A percentile compares a stretch with the other conserved stretches of the same genome.
Conservation (phyloP, 2,329 filamentous ascomycete genomes). For the Emericellopsis cladophorae region DNA sequence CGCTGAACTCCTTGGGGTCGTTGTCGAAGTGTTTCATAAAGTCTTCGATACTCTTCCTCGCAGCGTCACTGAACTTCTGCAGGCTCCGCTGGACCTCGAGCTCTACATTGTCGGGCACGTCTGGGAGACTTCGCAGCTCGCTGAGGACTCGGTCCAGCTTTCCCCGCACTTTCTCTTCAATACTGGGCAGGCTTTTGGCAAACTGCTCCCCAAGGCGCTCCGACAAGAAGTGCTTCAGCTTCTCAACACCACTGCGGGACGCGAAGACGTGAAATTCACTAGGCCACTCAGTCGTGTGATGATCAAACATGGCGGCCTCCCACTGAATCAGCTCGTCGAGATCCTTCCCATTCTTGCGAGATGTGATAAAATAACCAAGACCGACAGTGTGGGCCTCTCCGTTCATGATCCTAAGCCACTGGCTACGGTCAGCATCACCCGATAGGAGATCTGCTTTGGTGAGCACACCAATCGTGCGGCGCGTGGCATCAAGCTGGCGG, state of each 20-base stretch:
- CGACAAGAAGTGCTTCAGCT: constrained; percentile 38
- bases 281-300: constrained; percentile 30
- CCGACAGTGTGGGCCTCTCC: constrained; percentile 50
- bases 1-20: constrained; percentile 37
- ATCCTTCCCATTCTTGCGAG: constrained; percentile 44
- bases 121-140: constrained; percentile 47
- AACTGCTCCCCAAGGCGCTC: constrained; percentile 41
- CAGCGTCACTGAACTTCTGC: constrained; percentile 38
- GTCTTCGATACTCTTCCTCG: constrained; percentile 35
- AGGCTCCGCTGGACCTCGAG: constrained; percentile 50
- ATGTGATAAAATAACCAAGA: constrained; percentile 70
- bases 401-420: constrained; percentile 52
- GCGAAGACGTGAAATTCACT: constrained; percentile 30
- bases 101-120: constrained; percentile 56
- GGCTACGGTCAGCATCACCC: constrained; percentile 28
- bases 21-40: constrained; percentile 31
- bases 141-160: constrained; percentile 37
- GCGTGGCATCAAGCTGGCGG: constrained; percentile 37
- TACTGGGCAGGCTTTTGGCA: constrained; percentile 36
- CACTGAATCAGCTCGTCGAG: constrained; percentile 37
- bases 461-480: constrained; percentile 60
- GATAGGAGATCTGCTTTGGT: constrained; percentile 73
- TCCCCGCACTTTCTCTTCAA: constrained; percentile 37
- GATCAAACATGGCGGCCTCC: constrained; percentile 40
- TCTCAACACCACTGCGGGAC: constrained; percentile 38